These are phyloP conservation scores for Hordeum marinum DNA, from an alignment of 176 grass and related monocot species.

Conservation along the genomic window DNA sequence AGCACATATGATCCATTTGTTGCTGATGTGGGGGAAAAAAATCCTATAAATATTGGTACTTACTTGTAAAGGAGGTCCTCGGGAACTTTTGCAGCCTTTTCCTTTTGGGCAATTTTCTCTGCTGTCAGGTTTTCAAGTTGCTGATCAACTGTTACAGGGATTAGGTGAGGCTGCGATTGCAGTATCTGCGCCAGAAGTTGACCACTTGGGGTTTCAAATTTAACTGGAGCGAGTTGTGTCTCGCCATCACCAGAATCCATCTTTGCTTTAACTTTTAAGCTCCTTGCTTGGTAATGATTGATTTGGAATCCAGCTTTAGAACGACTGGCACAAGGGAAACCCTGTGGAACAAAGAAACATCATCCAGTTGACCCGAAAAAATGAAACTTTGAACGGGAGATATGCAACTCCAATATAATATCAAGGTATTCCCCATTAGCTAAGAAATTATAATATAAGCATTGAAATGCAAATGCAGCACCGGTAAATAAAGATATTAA, in stretches of 20 bases:
- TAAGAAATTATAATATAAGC: neutral
- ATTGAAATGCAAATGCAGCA: neutral
- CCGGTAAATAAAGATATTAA: neutral
- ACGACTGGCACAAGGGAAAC: conserved; percentile 32
- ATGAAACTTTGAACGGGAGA: neutral
- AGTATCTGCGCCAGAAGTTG: conserved; percentile 87
- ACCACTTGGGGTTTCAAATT: conserved; percentile 82
- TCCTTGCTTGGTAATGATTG: conserved; percentile 27
- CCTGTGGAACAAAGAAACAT: conserved; percentile 31
- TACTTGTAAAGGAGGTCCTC: conserved; percentile 87
- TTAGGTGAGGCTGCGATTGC: conserved; percentile 72
- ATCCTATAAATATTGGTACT: neutral
- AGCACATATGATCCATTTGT: neutral
- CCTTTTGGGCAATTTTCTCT: conserved; percentile 57
- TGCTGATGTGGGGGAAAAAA: neutral
- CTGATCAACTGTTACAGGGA: conserved; percentile 80
- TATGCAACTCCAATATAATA: neutral
- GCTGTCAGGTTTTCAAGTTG: conserved; percentile 79
- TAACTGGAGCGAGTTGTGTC: conserved; percentile 61
- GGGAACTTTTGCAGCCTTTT: conserved; percentile 51
- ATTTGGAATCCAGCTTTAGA: conserved; percentile 36
- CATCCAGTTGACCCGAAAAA: neutral
- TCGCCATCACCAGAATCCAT: conserved; percentile 45
- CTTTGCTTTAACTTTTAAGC: conserved; percentile 49
- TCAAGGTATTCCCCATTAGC: neutral